Conservation (phyloP, 768 basidiomycete genomes). For the Xerocomellus chrysenteron region DNA sequence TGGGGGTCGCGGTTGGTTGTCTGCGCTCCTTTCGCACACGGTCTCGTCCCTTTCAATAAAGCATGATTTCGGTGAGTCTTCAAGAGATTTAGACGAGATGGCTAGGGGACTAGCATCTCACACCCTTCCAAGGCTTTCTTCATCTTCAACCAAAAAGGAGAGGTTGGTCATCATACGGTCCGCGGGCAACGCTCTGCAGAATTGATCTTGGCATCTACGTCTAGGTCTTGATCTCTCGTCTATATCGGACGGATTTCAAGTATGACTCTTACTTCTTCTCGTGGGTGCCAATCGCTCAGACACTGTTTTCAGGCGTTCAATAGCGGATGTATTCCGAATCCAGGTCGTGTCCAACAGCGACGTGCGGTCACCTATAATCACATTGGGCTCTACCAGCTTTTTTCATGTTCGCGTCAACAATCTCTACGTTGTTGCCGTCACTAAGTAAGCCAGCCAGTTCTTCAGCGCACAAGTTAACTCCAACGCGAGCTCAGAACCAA, state of each 20-base stretch:
- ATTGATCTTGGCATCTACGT: constrained; percentile 6
- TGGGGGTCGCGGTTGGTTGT: constrained; percentile 4
- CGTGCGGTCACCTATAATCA: constrained; percentile 95
- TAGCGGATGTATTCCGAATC: constrained; percentile 97
- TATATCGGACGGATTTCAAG: constrained; percentile 98
- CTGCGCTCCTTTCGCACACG: neutral
- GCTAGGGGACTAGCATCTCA: neutral
- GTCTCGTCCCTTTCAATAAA: constrained; percentile 1
- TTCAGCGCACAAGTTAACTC: neutral
- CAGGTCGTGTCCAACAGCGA: constrained; percentile 98
- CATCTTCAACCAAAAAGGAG: constrained; percentile 99
- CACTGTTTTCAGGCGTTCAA: constrained; percentile 68
- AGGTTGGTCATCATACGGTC: constrained; percentile 55
- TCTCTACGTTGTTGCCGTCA: constrained; percentile 92
- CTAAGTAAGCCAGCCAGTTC: constrained; percentile 63
- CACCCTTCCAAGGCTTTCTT: constrained; percentile 81
- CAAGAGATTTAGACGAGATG: neutral
- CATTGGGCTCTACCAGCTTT: constrained; percentile 96
- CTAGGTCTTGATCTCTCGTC: constrained; percentile 91
- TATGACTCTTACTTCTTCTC: constrained; percentile 38
- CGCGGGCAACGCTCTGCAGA: neutral
- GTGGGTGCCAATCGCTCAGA: neutral
- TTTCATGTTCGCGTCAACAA: constrained; percentile 97
- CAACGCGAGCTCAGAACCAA: constrained; percentile 64
- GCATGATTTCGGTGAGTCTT: constrained; percentile 49